Percentiles rank a stretch among this genome's conserved stretches.
These are phyloP conservation scores for Thermothelomyces thermophilus DNA, from an alignment of 2,329 filamentous ascomycete genomes.

Conservation along the genomic window DNA sequence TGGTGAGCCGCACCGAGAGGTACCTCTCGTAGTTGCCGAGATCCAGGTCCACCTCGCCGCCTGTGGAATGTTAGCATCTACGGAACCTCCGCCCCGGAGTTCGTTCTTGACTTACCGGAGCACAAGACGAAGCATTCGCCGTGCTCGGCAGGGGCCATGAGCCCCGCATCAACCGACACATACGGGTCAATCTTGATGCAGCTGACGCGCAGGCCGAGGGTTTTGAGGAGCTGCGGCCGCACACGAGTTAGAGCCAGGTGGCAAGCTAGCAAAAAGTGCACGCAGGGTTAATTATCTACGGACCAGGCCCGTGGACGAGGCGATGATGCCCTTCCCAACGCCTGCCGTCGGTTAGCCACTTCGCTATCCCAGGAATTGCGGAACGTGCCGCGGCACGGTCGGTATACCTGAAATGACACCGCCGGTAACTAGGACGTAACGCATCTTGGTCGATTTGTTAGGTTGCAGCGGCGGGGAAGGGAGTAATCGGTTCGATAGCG, in stretches of 20 bases:
- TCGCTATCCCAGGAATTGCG: neutral
- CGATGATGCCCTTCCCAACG: conserved; percentile 20
- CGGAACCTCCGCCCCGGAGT: neutral
- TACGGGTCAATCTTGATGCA: conserved; percentile 53
- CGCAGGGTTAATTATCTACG: conserved; percentile 1
- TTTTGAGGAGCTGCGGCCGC: conserved; percentile 57
- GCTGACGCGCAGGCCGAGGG: conserved; percentile 68
- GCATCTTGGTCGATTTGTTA: conserved; percentile 14
- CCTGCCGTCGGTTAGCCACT: conserved; percentile 12
- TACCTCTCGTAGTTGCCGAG: conserved; percentile 51
- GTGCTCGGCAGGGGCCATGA: conserved; percentile 49
- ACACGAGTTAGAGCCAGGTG: conserved; percentile 5
- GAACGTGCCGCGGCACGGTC: neutral
- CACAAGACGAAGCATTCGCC: conserved; percentile 80
- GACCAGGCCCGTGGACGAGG: conserved; percentile 18
- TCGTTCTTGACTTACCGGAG: neutral
- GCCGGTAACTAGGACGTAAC: conserved; percentile 19
- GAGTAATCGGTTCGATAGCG: conserved; percentile 3
- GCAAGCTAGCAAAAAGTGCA: neutral
- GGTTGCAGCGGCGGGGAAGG: neutral
- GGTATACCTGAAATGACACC: conserved; percentile 19
- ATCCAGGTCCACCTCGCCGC: conserved; percentile 42
- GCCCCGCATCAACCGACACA: conserved; percentile 70
- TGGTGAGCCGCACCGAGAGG: conserved; percentile 52
- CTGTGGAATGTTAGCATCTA: conserved; percentile 9